These are phyloP conservation scores for Thamnidium elegans DNA, from an alignment of 192 early-diverging fungal genomes.

Conservation along the genomic window DNA sequence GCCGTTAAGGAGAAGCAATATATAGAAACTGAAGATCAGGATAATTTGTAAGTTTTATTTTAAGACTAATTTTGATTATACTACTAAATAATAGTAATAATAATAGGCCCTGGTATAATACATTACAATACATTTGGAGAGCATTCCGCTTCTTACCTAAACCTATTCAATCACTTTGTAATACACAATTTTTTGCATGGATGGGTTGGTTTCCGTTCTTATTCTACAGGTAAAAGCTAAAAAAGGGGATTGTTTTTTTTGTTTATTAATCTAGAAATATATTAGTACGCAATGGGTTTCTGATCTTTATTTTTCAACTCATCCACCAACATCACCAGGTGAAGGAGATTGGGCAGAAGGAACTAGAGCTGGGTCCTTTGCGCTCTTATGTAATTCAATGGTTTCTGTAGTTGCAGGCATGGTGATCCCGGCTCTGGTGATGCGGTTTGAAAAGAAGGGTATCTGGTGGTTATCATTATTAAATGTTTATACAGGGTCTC, in stretches of 20 bases:
- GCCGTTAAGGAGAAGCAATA: slow-evolving; percentile 53
- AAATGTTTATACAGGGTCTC: slow-evolving; percentile 71
- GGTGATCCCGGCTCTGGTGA: slow-evolving; percentile 54
- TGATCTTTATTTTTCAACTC: slow-evolving; percentile 48
- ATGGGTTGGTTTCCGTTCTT: slow-evolving; percentile 97
- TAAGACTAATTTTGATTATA: no score
- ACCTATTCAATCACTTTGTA: slow-evolving; percentile 75
- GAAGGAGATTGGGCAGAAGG: slow-evolving; percentile 45
- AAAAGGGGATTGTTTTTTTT: background rate
- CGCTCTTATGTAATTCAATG: slow-evolving; percentile 75
- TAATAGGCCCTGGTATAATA: slow-evolving; percentile 49
- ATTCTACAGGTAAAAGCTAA: slow-evolving; percentile 71
- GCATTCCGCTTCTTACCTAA: slow-evolving; percentile 65
- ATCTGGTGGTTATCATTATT: slow-evolving; percentile 39
- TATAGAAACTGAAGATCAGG: slow-evolving; percentile 19
- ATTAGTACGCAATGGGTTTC: slow-evolving; percentile 65
- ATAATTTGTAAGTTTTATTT: slow-evolving; percentile 17
- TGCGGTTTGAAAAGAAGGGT: slow-evolving; percentile 11
- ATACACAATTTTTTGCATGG: slow-evolving; percentile 96
- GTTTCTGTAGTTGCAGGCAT: slow-evolving; percentile 66
- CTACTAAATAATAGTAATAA: no score
- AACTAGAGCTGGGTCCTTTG: slow-evolving; percentile 84
- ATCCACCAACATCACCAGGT: slow-evolving; percentile 18
- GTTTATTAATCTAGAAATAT: background rate
- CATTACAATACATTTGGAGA: slow-evolving; percentile 50